Evolutionary conservation across 352 stramenopile species (phyloP), one percentile per base, ranked within the genome.

Genomic region (Phytophthora fragariaefolia): DNA sequence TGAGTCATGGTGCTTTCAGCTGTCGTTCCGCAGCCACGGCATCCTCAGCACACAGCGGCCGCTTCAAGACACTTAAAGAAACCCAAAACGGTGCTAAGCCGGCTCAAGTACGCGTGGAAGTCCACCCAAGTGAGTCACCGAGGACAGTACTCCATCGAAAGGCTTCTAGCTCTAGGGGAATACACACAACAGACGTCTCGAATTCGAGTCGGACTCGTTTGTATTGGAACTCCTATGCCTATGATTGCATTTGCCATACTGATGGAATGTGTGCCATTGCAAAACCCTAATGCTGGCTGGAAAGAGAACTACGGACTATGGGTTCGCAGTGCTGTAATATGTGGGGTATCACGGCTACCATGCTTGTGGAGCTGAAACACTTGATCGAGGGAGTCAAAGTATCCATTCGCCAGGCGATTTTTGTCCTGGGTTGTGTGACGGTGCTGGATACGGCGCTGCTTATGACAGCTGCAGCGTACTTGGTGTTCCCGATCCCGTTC

Each of bases 121-220:
- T 18, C 34, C 1, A 42, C 34, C 34, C 34, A 42, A 42, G 34
- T 42, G 34, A 42, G 34, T 15, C 34, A 42, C 34, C 10, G 13
- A 42, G 34, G 34, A 42, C 34, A 61, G 15, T 80, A 80, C 51
- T 74, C 69, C 32, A 70, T 80, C 27, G 69, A 80, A 50, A 49
- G 69, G 12, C 62, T 80, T 42, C 50, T 73, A 8, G 66, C 69
- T 1, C 18, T 80, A 27, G 46, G 59, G 12, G 49, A 73, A 23
- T 80, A 78, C 58, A 63, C 47, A 1, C 63, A 45, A 45, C 36
- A 22, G 0, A 58, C 63, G 49, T 71, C 63, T 12, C 23, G 34
- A 0, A 15, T 43, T 45, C 48, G 63, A 40, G 56, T 71, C 3
- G 36, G 56, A 26, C 38, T 64, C 18, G 51, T 73, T 6, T 69